These are phyloP conservation scores for Penicillium sp. DNA, from an alignment of 2,329 filamentous ascomycete genomes.

Conservation along the genomic window DNA sequence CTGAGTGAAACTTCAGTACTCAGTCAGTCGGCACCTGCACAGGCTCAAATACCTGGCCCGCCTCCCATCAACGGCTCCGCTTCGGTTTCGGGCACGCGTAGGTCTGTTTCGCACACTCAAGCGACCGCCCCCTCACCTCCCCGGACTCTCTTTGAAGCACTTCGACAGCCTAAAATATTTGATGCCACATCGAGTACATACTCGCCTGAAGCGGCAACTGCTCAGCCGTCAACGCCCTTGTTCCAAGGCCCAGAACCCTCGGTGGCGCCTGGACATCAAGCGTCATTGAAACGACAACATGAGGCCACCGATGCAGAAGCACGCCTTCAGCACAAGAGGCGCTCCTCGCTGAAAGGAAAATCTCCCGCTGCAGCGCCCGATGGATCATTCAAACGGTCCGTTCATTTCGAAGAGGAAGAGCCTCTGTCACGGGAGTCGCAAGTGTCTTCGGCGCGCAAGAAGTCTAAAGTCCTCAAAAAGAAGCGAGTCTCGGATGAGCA, in stretches of 20 bases:
- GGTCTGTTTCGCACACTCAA: neutral
- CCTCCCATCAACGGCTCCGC: neutral
- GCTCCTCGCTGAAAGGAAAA: slow-evolving; percentile 4
- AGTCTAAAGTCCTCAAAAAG: slow-evolving; percentile 16
- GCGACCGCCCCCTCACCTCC: neutral
- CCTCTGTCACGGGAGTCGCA: neutral
- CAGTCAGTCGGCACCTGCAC: neutral
- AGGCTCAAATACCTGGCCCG: neutral
- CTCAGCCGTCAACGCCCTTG: slow-evolving; percentile 4
- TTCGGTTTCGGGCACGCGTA: neutral
- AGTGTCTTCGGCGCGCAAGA: neutral
- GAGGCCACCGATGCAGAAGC: neutral
- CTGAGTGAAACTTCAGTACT: neutral
- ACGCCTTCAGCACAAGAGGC: neutral
- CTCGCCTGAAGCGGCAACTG: neutral
- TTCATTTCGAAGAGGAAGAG: neutral
- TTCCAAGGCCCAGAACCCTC: neutral
- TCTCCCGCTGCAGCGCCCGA: neutral
- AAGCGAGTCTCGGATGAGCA: slow-evolving; percentile 20
- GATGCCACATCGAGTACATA: slow-evolving; percentile 3
- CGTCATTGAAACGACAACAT: neutral
- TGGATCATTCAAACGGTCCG: neutral
- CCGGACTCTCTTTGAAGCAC: slow-evolving; percentile 4
- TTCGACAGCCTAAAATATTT: slow-evolving; percentile 4
- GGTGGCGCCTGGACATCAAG: neutral